Evolutionary conservation across 495 filamentous ascomycete species (phyloP).

Genomic region (Penicillium subrubescens): DNA sequence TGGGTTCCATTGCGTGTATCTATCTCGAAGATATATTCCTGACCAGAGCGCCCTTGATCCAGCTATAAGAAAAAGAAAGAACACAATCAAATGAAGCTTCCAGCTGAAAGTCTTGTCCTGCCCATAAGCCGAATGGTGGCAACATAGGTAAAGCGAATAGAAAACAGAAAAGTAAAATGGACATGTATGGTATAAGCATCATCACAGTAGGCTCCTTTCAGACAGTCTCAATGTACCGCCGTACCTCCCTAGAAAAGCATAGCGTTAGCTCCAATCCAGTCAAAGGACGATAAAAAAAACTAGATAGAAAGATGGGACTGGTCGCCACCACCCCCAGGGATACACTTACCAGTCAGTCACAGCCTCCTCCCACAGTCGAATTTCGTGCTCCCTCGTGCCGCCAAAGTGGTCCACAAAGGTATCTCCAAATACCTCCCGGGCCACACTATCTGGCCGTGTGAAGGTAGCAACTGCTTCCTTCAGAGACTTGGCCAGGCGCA

Average conservation of each 20-base stretch:
- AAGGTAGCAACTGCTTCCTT: slow-evolving; percentile 81
- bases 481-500: slow-evolving; percentile 76
- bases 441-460: slow-evolving; percentile 72
- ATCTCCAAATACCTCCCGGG: slow-evolving; percentile 89
- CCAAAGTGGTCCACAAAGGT: slow-evolving; percentile 95
- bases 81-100: neutral
- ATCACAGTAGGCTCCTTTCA: slow-evolving; percentile 3
- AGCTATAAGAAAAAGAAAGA: neutral
- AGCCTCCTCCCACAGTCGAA: slow-evolving; percentile 89
- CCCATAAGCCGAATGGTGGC: neutral
- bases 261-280: neutral
- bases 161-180: neutral
- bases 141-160: neutral
- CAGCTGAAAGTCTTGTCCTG: neutral
- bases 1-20: neutral
- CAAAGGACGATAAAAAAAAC: slow-evolving; percentile 18
- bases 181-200: slow-evolving; percentile 7
- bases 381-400: slow-evolving; percentile 90
- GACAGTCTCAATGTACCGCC: slow-evolving; percentile 55
- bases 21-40: neutral
- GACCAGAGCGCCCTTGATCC: neutral
- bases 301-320: neutral
- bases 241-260: slow-evolving; percentile 44
- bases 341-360: slow-evolving; percentile 84
- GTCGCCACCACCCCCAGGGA: neutral